Base-by-base conservation (phyloP, 2,329 filamentous ascomycete genomes). In the Botrytis cinerea region DNA sequence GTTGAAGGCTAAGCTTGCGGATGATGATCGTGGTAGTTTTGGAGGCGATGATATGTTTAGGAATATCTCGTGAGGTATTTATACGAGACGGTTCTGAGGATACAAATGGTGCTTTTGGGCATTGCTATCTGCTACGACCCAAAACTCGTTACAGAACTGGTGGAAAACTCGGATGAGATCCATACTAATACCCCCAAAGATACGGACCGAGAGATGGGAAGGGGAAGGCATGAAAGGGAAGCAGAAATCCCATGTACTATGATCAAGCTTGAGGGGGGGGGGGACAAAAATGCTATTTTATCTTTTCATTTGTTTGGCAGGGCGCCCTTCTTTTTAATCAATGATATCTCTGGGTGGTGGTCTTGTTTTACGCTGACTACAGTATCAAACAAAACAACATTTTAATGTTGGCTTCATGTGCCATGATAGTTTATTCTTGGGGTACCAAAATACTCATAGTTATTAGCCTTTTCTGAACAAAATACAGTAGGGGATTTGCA, bases 31-130 rank as follows among this genome's bases (percentile, higher is more conserved):
- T 61, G 79, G 79, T 54, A 79, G 78, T 59, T 72, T 81, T 35
- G 80, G 80, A 12, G 80, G 73, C 8, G 79, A 76, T 25, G 80
- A 81, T n/a, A 76, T 82, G 78, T 82, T 82, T 73, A 81, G 80
- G 73, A 80, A 82, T 75, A 82, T 82, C 71, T 80, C 80, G 75
- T 63, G 38, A 40, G 35, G 38, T 71, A 69, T 73, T 28, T 76
- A 74, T 64, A 74, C 68, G 75, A 74, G 72, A 75, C 74, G 75
- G 63, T 51, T 61, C 72, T 75, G 75, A 75, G 73, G 77, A 71
- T 72, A 74, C 75, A 74, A 75, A 76, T 73, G 75, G 20, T 72
- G 22, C 46, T 46, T 35, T 61, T 45, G 60, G 46, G 60, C 66
- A 40, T 66, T 72, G 60, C 60, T 72, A 66, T 54, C 51, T 32